Conservation (phyloP, 805 yeast species). For the Wickerhamiella allomyrinae region DNA sequence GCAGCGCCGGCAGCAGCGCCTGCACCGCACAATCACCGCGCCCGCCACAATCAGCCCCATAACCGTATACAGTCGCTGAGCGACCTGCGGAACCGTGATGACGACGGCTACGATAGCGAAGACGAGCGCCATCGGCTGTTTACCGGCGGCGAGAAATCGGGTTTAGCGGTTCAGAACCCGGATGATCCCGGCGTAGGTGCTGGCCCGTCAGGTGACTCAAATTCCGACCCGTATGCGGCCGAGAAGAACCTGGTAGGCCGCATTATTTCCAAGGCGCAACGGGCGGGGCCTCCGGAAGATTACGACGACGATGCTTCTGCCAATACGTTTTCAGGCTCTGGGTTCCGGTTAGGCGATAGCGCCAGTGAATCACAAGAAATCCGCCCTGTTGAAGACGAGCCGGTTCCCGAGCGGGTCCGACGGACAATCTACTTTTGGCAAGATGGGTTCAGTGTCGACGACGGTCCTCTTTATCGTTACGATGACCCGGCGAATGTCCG, state of each 20-base stretch:
- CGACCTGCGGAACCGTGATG: conserved; percentile 14
- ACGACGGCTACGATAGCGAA: conserved; percentile 1
- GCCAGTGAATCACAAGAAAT: conserved; percentile 6
- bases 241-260: conserved; percentile 21
- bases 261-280: conserved; percentile 25
- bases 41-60: conserved; percentile 6
- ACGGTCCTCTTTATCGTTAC: conserved; percentile 70
- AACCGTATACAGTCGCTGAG: conserved; percentile 21
- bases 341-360: conserved; percentile 23
- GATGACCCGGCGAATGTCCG: conserved; percentile 84
- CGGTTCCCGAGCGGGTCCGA: conserved; percentile 18
- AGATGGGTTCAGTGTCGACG: conserved; percentile 91
- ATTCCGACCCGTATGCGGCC: conserved; percentile 6
- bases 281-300: conserved; percentile 9
- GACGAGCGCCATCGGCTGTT: conserved; percentile 30
- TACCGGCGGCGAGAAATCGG: conserved; percentile 60
- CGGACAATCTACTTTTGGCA: conserved; percentile 90
- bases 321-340: conserved; percentile 20
- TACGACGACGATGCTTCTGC: conserved; percentile 8
- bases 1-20: background rate
- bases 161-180: conserved; percentile 63
- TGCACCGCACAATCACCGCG: background rate
- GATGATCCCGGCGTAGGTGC: conserved; percentile 22
- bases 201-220: conserved; percentile 5
- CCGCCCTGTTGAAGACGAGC: conserved; percentile 1